These are phyloP conservation scores for Trichopus zeylanicus DNA, from an alignment of 116 monocot genomes.

Conservation along the genomic window DNA sequence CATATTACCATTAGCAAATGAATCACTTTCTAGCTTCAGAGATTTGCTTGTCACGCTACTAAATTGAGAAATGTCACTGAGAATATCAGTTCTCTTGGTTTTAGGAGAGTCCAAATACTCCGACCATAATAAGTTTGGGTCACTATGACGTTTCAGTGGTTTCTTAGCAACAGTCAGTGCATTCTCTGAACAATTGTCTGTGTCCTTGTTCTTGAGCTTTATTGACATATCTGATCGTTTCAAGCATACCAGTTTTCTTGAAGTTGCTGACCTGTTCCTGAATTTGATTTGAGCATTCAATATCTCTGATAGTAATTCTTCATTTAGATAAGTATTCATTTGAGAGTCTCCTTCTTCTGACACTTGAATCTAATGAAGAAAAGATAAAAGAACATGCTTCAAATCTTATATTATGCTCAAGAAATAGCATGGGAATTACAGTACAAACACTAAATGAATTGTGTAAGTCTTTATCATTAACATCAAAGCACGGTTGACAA, in stretches of 20 bases:
- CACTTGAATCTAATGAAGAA: neutral
- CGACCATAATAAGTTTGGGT: neutral
- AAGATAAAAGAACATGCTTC: neutral
- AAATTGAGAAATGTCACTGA: neutral
- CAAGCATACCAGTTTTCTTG: neutral
- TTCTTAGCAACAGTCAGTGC: neutral
- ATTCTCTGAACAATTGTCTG: neutral
- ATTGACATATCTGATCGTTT: neutral
- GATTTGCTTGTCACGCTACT: neutral
- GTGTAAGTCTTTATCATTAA: no score
- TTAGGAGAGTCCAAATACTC: neutral
- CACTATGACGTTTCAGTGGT: neutral
- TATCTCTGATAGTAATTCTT: neutral
- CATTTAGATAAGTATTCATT: neutral
- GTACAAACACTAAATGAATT: neutral
- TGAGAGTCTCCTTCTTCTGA: neutral
- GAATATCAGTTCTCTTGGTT: neutral
- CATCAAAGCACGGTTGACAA: no score
- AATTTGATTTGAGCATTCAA: neutral
- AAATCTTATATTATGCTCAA: no score
- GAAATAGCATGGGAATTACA: neutral
- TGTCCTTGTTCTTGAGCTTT: neutral
- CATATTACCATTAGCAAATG: neutral
- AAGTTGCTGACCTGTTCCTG: neutral
- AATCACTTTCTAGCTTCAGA: neutral